phyloP scores from a whole-genome alignment of 108 stramenopile genomes.

The Stephanodiscus minutulus region DNA sequence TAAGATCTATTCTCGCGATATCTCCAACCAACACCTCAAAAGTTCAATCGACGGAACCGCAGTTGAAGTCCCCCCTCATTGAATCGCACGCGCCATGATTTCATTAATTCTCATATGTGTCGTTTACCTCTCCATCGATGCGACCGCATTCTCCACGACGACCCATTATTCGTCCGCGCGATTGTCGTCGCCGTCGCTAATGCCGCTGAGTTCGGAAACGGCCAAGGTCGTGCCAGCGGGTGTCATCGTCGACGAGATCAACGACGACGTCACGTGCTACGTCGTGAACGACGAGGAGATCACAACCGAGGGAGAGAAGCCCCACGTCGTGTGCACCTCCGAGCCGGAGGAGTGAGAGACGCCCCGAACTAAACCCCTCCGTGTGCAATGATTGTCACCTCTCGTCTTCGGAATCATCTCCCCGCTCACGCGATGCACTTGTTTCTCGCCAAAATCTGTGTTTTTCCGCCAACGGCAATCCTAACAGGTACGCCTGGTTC shows the following conservation, averaged over 20 bases:
- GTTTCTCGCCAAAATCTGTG: background rate
- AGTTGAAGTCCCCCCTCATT: no score
- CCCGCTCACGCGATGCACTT: background rate
- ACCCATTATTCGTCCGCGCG: background rate
- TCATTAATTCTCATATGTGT: background rate
- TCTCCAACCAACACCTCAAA: no score
- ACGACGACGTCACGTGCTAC: slow-evolving; percentile 55
- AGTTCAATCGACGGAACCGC: no score
- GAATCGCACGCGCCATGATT: slow-evolving; percentile 1
- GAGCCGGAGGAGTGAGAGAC: slow-evolving; percentile 36
- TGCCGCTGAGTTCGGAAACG: background rate
- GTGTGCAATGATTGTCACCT: no score
- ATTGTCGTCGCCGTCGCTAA: background rate
- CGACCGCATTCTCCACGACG: slow-evolving; percentile 2
- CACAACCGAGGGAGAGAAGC: slow-evolving; percentile 47
- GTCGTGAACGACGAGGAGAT: slow-evolving; percentile 57
- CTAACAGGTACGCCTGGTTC: slow-evolving; percentile 60
- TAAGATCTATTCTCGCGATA: no score
- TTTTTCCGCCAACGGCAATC: no score
- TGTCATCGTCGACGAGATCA: background rate
- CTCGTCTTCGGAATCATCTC: background rate
- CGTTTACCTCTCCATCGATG: background rate
- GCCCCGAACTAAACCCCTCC: no score
- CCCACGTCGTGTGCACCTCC: slow-evolving; percentile 60
- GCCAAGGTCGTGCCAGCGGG: no score